phyloP scores from a whole-genome alignment of 352 stramenopile species.

The Pythium dissimile region DNA sequence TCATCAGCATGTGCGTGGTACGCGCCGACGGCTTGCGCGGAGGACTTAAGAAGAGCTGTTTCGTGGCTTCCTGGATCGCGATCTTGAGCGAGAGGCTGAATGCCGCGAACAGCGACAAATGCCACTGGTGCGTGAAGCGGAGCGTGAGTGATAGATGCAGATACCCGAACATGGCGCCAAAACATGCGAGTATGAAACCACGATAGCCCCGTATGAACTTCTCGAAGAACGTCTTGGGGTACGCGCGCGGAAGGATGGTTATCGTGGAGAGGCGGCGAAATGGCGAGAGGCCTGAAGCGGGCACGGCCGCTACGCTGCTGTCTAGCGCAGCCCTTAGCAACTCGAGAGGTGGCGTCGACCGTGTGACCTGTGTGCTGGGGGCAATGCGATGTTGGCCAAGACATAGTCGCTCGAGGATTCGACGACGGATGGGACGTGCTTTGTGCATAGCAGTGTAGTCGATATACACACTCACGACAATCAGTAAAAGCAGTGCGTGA shows the following conservation, averaged over 20 bases:
- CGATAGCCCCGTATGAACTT: constrained; percentile 6
- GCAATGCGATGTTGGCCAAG: no score
- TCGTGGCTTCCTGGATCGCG: constrained; percentile 27
- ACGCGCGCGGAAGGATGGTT: constrained; percentile 6
- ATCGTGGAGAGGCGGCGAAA: constrained; percentile 10
- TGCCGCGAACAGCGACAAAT: constrained; percentile 24
- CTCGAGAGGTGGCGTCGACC: background rate
- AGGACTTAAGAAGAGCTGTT: constrained; percentile 21
- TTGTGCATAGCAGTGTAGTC: constrained; percentile 3
- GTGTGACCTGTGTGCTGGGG: background rate
- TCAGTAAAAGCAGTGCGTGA: background rate
- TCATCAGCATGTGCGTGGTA: constrained; percentile 27
- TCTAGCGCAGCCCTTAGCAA: constrained; percentile 7
- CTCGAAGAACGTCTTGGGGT: constrained; percentile 3
- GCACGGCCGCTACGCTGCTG: background rate
- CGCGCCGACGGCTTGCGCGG: constrained; percentile 18
- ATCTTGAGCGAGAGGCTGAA: constrained; percentile 31
- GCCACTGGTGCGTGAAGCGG: constrained; percentile 18
- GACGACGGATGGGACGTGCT: background rate
- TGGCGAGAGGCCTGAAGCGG: background rate
- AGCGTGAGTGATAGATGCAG: constrained; percentile 23
- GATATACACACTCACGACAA: constrained; percentile 2
- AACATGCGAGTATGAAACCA: constrained; percentile 11
- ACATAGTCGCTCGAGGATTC: background rate
- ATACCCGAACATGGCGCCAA: constrained; percentile 20